Base-by-base conservation (phyloP, 1,284 basidiomycete genomes). In the Moesziomyces aphidis region DNA sequence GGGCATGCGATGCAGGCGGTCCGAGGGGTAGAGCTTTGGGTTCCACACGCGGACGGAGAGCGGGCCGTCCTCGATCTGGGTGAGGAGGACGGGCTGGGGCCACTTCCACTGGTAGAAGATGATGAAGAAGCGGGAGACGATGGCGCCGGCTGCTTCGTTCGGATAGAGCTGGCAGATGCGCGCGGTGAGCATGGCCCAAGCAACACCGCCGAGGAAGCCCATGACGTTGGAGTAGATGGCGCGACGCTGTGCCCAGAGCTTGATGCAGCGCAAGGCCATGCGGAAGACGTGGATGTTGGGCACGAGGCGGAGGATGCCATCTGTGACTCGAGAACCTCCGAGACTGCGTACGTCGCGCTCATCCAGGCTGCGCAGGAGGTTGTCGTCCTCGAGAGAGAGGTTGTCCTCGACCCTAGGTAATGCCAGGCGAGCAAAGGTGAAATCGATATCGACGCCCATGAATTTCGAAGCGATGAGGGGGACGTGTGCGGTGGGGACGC, bases 141-240 rank as follows among this genome's bases (percentile, higher is more conserved):
- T 95, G 2, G 93, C 93, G 17, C 95, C 95, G 19, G 95, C 94
- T 62, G 91, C 91, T 31, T 94, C 94, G 78, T 93, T 97, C 34
- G 97, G 97, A 85, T 98, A 99, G 62, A 99, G 86, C 83, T 99
- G 97, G 87, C 97, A 99, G 89, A 99, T 95, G 83, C 97, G 91
- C 50, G 97, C 97, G 13, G 97, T 95, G 51, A 98, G 89, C 89
- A 99, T 94, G 8, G 95, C 94, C 97, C 97, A 99, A 22, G 95
- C 96, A 4, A 99, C 96, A 86, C 97, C 97, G 76, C 97, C 97
- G 47, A 96, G 89, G 86, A 98, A 99, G 26, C 96, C 97, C 81
- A 96, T 94, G 19, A 98, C 94, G 86, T 99, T 99, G 5, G 95
- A 95, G 86, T 98, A 98, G 71, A 99, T 97, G 24, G 95, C 97